Conservation (phyloP, 345 rosid species). For the Salix caprea region DNA sequence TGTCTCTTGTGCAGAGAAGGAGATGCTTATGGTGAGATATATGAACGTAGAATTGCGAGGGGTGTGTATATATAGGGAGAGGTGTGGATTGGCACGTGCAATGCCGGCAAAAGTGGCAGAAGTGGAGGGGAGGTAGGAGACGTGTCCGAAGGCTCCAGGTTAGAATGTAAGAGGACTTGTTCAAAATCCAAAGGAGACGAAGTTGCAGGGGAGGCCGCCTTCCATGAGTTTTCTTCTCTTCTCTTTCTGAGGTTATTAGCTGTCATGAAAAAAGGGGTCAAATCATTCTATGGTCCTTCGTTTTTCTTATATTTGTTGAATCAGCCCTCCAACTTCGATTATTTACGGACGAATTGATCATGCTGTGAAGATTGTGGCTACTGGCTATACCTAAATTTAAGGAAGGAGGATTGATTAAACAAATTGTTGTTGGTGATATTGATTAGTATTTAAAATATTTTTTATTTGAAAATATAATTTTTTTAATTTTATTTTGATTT, state of each 20-base stretch:
- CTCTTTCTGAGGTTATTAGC: not conserved
- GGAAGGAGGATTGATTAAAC: too few relatives aligned
- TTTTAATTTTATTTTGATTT: too few relatives aligned
- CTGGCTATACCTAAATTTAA: too few relatives aligned
- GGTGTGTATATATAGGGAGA: not conserved
- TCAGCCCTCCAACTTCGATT: not conserved
- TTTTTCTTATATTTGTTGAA: not conserved
- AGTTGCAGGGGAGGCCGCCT: not conserved
- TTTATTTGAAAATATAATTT: too few relatives aligned
- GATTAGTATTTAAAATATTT: too few relatives aligned
- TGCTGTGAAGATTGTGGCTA: too few relatives aligned
- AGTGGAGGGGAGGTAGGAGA: slow-evolving; percentile 9
- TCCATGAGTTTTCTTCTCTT: too few relatives aligned
- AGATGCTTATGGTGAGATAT: not conserved
- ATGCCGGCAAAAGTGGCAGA: slow-evolving; percentile 13
- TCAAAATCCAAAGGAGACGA: not conserved
- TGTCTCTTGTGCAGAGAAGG: too few relatives aligned
- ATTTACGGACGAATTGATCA: too few relatives aligned
- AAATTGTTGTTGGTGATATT: too few relatives aligned
- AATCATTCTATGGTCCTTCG: not conserved
- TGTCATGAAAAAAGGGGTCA: not conserved
- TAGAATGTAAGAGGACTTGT: not conserved
- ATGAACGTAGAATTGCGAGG: not conserved
- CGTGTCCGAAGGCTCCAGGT: slow-evolving; percentile 8
- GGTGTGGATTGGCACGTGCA: slow-evolving; percentile 21